Conservation (phyloP, 148 eudicot species). For the Arbutus unedo region DNA sequence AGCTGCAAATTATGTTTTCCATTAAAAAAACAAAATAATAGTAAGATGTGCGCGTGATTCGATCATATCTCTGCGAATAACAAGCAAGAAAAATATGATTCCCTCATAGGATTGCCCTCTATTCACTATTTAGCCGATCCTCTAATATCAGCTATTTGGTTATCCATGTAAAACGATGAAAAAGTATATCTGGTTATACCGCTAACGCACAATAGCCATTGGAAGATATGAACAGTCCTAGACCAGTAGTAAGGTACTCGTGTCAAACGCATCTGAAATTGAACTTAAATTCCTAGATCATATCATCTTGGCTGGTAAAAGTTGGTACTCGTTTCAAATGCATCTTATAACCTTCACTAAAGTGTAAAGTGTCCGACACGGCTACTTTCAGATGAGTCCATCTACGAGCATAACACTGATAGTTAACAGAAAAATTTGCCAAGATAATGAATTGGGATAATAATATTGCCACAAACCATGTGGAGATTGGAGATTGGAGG, state of each 20-base stretch:
- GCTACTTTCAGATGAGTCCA: neutral
- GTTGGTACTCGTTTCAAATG: neutral
- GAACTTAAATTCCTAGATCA: too few species aligned
- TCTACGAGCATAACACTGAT: too few species aligned
- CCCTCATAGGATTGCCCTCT: neutral
- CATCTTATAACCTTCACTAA: neutral
- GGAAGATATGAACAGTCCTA: neutral
- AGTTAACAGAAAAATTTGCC: too few species aligned
- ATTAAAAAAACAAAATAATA: neutral
- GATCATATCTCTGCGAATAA: neutral
- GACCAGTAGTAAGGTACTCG: too few species aligned
- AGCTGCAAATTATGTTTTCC: slow-evolving; percentile 47
- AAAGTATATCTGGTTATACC: neutral
- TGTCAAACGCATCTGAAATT: too few species aligned
- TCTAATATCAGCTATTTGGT: neutral
- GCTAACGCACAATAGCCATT: neutral
- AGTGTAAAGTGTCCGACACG: neutral
- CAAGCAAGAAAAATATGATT: neutral
- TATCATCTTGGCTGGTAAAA: neutral
- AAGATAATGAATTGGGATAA: too few species aligned
- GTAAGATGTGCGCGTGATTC: neutral
- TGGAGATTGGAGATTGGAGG: neutral
- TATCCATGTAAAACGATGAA: neutral
- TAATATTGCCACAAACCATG: neutral
- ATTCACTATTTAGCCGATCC: neutral